Conservation (phyloP, 139 green algal genomes). For the Haematococcus lacustris region DNA sequence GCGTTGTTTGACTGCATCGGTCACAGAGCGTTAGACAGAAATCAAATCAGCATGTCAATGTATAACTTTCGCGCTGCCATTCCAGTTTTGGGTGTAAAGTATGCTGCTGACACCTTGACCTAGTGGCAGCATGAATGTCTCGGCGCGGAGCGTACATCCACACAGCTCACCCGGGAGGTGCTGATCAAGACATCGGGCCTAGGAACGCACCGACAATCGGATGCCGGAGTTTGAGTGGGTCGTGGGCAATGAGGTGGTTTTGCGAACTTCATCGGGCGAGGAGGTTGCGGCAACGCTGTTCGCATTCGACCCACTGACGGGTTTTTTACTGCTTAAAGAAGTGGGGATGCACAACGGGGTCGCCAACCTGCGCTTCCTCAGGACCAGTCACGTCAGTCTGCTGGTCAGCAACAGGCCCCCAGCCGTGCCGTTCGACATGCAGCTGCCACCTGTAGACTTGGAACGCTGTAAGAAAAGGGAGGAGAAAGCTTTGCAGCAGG, state of each 20-base stretch:
- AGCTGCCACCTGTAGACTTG: conserved; percentile 58
- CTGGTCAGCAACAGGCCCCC: conserved; percentile 11
- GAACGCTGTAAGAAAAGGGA: conserved; percentile 49
- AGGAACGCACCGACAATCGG: too few species aligned
- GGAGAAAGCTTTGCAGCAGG: conserved; percentile 57
- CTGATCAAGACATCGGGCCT: too few species aligned
- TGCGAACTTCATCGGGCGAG: neutral
- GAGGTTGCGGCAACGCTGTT: conserved; percentile 25
- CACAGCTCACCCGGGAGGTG: too few species aligned
- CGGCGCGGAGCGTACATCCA: too few species aligned
- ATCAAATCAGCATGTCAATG: too few species aligned
- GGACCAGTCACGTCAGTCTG: conserved; percentile 8
- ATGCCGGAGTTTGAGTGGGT: too few species aligned
- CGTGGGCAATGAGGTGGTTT: neutral
- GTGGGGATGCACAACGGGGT: conserved; percentile 35
- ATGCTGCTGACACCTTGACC: too few species aligned
- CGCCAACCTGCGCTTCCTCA: conserved; percentile 34
- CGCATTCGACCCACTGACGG: conserved; percentile 36
- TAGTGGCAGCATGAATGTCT: too few species aligned
- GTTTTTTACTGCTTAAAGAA: conserved; percentile 45
- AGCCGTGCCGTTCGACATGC: conserved; percentile 16
- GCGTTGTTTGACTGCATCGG: too few species aligned
- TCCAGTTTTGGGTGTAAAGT: too few species aligned
- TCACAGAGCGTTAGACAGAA: too few species aligned
- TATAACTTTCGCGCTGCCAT: too few species aligned